Evolutionary conservation across 345 rosid genomes (phyloP).

Genomic region (Hibiscus syriacus): DNA sequence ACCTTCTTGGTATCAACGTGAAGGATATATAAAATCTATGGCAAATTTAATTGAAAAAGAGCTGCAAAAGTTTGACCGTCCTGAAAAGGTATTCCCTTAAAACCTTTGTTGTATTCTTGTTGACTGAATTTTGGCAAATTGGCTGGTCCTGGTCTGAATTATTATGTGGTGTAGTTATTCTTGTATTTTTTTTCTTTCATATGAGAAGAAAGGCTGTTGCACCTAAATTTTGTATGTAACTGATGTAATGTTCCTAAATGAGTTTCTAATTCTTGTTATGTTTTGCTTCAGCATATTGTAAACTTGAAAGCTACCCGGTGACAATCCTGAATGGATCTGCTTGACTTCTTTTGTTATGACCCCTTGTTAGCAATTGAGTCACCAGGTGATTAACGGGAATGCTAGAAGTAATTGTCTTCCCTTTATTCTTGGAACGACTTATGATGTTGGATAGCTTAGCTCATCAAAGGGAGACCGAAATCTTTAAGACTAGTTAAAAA

Average conservation of each 20-base stretch:
- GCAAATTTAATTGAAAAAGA: conserved; percentile 73
- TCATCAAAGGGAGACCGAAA: too few species aligned
- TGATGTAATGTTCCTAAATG: not conserved
- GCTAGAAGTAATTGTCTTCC: too few species aligned
- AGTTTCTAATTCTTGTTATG: not conserved
- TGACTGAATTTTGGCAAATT: not conserved
- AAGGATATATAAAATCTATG: conserved; percentile 92
- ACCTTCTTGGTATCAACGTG: conserved; percentile 99
- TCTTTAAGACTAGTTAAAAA: too few species aligned
- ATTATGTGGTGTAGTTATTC: not conserved
- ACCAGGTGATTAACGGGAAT: too few species aligned
- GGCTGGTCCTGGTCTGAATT: not conserved
- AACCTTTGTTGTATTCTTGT: not conserved
- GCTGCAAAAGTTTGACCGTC: conserved; percentile 52
- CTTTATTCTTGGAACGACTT: too few species aligned
- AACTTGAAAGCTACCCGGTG: not conserved
- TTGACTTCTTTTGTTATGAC: not conserved
- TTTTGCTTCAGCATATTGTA: not conserved
- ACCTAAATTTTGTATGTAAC: not conserved
- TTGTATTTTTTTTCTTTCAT: not conserved
- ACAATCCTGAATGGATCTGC: not conserved
- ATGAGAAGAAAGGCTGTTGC: not conserved
- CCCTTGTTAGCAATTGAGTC: too few species aligned
- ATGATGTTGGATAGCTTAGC: too few species aligned
- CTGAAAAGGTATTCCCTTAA: conserved; percentile 50